Evolutionary conservation across 768 basidiomycete genomes (phyloP), one percentile per base, ranked within the genome.

Genomic region (Amanita brunnescens): DNA sequence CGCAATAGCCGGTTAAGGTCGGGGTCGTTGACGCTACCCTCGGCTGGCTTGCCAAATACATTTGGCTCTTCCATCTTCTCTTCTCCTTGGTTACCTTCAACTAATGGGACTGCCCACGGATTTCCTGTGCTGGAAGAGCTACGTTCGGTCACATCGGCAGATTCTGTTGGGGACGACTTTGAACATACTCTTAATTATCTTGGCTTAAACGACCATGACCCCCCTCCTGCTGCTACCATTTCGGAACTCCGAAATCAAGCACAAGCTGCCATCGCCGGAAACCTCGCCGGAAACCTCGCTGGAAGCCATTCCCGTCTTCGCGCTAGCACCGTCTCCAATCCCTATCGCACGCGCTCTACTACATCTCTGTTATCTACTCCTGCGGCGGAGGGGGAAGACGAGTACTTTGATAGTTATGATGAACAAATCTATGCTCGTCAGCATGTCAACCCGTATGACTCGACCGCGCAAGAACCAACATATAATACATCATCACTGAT

Each of bases 181-280:
- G 88, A 92, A 59, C 91, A 92, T 62, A 97, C 95, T 23, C 79
- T 98, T 54, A 94, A 96, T 67, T 97, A 97, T 67, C 87, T 98
- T 45, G 95, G 95, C 39, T 76, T 98, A 59, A 95, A 93, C 59
- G 94, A 75, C 54, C 55, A 57, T 32, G 73, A 78, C 47, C 81
- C 79, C 46, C 81, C 87, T n/a, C 84, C 84, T 2, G 88, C 91
- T 5, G 91, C 91, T 9, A 92, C 91, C 34, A 83, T 94, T 54
- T 81, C 88, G 16, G 93, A 94, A 67, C 71, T 94, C 54, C 85
- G 91, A 59, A 88, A 79, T 57, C 92, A 93, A 62, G 87, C 89
- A 34, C 91, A 93, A 66, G 86, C 87, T 40, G 92, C 88, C 33
- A 91, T 94, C 62, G 85, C 89, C 23, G 85, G 85, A 46, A 89